Percentiles rank a stretch among this genome's conserved stretches.
Evolutionary conservation across 2,329 filamentous ascomycete genomes (phyloP).

Genomic region (Cercospora citrullina): DNA sequence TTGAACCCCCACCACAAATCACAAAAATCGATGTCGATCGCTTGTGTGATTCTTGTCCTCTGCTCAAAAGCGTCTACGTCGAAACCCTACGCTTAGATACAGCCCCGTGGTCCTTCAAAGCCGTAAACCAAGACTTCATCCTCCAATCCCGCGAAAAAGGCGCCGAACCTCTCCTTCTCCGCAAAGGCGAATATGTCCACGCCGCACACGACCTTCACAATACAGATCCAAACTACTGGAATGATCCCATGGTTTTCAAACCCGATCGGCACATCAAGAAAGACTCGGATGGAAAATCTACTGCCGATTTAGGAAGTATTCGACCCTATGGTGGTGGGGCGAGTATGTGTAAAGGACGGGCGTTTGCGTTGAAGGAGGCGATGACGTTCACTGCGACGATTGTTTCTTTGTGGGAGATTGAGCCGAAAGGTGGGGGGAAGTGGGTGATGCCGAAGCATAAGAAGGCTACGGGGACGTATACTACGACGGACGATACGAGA

Average conservation of each 20-base stretch:
- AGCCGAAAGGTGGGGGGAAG: conserved; percentile 45
- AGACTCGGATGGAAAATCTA: conserved; percentile 32
- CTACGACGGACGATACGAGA: conserved; percentile 54
- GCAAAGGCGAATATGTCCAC: conserved; percentile 41
- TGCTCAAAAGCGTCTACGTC: conserved; percentile 43
- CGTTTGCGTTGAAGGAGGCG: conserved; percentile 53
- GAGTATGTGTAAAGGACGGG: conserved; percentile 52
- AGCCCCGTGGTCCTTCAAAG: conserved; percentile 40
- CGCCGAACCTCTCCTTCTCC: conserved; percentile 34
- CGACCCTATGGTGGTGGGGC: conserved; percentile 50
- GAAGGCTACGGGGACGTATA: conserved; percentile 52
- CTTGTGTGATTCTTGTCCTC: conserved; percentile 37
- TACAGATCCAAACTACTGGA: conserved; percentile 39
- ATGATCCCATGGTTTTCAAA: conserved; percentile 36
- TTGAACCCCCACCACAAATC: conserved; percentile 38
- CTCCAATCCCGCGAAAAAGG: conserved; percentile 41
- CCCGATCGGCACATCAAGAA: conserved; percentile 40
- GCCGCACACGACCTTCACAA: conserved; percentile 42
- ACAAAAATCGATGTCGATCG: conserved; percentile 39
- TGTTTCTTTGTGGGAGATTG: conserved; percentile 58
- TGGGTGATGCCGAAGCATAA: conserved; percentile 56
- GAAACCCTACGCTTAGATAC: conserved; percentile 42
- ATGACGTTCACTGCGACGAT: conserved; percentile 55
- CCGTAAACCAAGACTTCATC: conserved; percentile 39
- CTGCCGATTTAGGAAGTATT: conserved; percentile 46